These are phyloP conservation scores for Dacryopinax spathularia DNA, from an alignment of 768 basidiomycete species.

Conservation along the genomic window DNA sequence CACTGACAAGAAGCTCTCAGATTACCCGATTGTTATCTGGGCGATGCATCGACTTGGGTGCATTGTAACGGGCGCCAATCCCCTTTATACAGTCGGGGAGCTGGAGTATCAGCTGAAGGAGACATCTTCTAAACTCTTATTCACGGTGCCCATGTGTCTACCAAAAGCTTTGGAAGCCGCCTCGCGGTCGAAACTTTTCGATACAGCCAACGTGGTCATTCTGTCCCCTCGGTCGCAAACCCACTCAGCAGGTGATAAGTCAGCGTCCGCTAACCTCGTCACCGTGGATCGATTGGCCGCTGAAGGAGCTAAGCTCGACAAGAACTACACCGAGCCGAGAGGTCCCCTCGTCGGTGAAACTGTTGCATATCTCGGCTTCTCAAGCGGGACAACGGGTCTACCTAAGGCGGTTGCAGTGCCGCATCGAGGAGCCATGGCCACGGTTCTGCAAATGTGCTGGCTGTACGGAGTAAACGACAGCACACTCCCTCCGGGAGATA, in stretches of 20 bases:
- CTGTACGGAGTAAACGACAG: not conserved
- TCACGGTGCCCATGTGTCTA: too few relatives aligned
- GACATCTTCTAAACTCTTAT: too few relatives aligned
- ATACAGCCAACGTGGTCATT: too few relatives aligned
- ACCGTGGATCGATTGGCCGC: too few relatives aligned
- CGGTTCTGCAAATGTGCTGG: not conserved
- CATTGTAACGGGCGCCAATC: conserved; percentile 1
- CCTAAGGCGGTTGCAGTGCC: conserved; percentile 36
- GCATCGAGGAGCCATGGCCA: not conserved
- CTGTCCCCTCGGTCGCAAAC: too few relatives aligned
- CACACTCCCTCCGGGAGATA: not conserved
- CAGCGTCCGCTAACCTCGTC: too few relatives aligned
- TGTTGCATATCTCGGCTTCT: conserved; percentile 57
- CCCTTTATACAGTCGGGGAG: too few relatives aligned
- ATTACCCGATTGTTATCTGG: conserved; percentile 39
- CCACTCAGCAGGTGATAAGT: too few relatives aligned
- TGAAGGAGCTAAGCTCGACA: too few relatives aligned
- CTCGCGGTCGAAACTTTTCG: too few relatives aligned
- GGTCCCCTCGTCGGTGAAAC: conserved; percentile 35
- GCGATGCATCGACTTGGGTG: conserved; percentile 28
- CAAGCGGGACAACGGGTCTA: conserved; percentile 62
- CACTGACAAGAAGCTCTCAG: not conserved
- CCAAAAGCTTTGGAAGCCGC: too few relatives aligned
- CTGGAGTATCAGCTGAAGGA: too few relatives aligned
- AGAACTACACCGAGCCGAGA: not conserved